These are phyloP conservation scores for Penicillium sp. DNA, from an alignment of 2,329 filamentous ascomycete genomes.

Conservation along the genomic window DNA sequence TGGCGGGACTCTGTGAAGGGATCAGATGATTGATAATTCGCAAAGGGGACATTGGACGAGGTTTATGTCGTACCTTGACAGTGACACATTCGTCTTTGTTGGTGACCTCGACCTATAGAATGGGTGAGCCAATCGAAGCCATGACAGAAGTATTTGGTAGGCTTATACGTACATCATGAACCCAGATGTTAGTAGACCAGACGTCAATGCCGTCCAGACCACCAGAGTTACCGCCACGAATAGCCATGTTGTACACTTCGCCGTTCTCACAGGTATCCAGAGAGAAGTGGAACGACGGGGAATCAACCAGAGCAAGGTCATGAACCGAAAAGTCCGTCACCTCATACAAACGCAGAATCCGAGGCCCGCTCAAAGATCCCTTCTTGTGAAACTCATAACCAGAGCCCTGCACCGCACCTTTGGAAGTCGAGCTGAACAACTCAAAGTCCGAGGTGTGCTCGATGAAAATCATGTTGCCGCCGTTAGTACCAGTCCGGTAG, in stretches of 20 bases:
- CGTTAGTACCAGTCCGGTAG: slow-evolving; percentile 54
- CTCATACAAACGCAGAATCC: slow-evolving; percentile 52
- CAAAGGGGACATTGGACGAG: too few species aligned
- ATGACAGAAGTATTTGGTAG: not conserved
- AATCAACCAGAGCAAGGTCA: slow-evolving; percentile 54
- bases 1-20: slow-evolving; percentile 48
- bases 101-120: slow-evolving; percentile 55
- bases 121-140: not conserved
- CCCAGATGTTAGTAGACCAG: slow-evolving; percentile 59
- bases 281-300: slow-evolving; percentile 56
- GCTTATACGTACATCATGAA: slow-evolving; percentile 53
- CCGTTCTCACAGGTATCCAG: slow-evolving; percentile 57
- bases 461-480: slow-evolving; percentile 59
- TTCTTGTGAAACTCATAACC: slow-evolving; percentile 55
- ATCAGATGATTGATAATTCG: not conserved
- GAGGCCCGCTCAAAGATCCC: slow-evolving; percentile 47
- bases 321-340: slow-evolving; percentile 55
- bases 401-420: slow-evolving; percentile 57
- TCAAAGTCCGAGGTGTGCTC: slow-evolving; percentile 57
- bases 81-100: slow-evolving; percentile 67
- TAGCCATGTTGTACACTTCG: slow-evolving; percentile 60
- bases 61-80: slow-evolving; percentile 50
- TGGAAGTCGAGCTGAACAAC: slow-evolving; percentile 56
- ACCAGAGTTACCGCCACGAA: slow-evolving; percentile 56
- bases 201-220: slow-evolving; percentile 62